Evolutionary conservation across 1,139 yeast genomes (phyloP).

Genomic region (Pichia sp.): DNA sequence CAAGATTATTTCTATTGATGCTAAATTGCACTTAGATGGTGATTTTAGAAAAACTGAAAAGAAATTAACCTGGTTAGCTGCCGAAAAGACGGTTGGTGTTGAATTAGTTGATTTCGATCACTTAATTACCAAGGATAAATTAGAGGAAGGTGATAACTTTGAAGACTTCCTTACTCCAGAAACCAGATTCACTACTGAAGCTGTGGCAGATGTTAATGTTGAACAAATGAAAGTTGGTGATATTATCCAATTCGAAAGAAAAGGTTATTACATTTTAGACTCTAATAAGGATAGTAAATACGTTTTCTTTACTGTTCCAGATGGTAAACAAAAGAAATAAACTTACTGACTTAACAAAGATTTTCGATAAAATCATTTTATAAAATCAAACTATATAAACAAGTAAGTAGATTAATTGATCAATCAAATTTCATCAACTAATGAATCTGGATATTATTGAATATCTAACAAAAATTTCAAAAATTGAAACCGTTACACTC

Average conservation of each 20-base stretch:
- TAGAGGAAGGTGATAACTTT: constrained; percentile 91
- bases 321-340: constrained; percentile 69
- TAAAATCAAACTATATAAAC: not conserved
- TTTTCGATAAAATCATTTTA: not conserved
- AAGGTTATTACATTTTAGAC: constrained; percentile 91
- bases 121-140: constrained; percentile 89
- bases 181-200: constrained; percentile 78
- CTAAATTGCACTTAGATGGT: constrained; percentile 85
- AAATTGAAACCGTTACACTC: constrained; percentile 62
- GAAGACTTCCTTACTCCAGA: constrained; percentile 87
- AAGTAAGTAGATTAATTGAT: not conserved
- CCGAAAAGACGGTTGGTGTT: constrained; percentile 61
- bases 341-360: not conserved
- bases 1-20: constrained; percentile 58
- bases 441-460: constrained; percentile 33
- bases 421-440: not conserved
- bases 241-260: constrained; percentile 91
- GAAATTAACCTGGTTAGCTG: constrained; percentile 94
- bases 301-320: constrained; percentile 91
- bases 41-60: constrained; percentile 96
- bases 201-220: constrained; percentile 77
- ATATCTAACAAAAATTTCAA: constrained; percentile 55
- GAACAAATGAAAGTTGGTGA: constrained; percentile 75
- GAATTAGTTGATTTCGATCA: constrained; percentile 92
- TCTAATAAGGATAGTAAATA: constrained; percentile 53